Base-by-base conservation (phyloP, 192 early-diverging fungal species). In the Oehlia diaphana region DNA sequence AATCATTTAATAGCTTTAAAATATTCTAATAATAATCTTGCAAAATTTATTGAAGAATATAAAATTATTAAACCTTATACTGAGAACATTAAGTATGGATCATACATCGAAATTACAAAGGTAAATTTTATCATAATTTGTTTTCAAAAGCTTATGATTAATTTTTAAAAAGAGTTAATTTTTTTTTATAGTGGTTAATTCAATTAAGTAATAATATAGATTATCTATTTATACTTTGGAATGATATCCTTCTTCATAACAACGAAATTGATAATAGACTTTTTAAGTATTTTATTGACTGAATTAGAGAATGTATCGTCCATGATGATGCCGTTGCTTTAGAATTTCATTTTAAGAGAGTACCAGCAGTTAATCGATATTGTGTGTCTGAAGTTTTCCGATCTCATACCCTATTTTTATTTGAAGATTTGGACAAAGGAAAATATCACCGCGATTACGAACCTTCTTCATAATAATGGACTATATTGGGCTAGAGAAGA, bases 141-240 rank as follows among this genome's bases (percentile, higher is more conserved):
- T n/a, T n/a, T n/a, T n/a, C n/a, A n/a, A n/a, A n/a, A n/a, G n/a
- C n/a, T n/a, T n/a, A n/a, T n/a, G n/a, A n/a, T n/a, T n/a, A n/a
- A n/a, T n/a, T n/a, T n/a, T n/a, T n/a, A n/a, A n/a, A n/a, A n/a
- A n/a, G n/a, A n/a, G n/a, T n/a, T n/a, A n/a, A n/a, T n/a, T n/a
- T n/a, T n/a, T n/a, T n/a, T n/a, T n/a, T n/a, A n/a, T n/a, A 67
- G 65, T 67, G 65, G 65, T 14, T 67, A 14, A 67, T 67, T 35
- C 33, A 26, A 35, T 33, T 67, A 35, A 35, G 65, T 67, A 13
- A 35, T 19, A 67, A 26, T 2, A 67, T 67, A 31, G 33, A 67
- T 2, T 67, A 13, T 16, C 65, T 67, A 4, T 19, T 67, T 35
- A 33, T 19, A 26, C 65, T 67, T 35, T 67, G 65, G 31, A 19